Evolutionary conservation across 2,329 filamentous ascomycete species (phyloP).

Genomic region (Aureobasidium sp.): DNA sequence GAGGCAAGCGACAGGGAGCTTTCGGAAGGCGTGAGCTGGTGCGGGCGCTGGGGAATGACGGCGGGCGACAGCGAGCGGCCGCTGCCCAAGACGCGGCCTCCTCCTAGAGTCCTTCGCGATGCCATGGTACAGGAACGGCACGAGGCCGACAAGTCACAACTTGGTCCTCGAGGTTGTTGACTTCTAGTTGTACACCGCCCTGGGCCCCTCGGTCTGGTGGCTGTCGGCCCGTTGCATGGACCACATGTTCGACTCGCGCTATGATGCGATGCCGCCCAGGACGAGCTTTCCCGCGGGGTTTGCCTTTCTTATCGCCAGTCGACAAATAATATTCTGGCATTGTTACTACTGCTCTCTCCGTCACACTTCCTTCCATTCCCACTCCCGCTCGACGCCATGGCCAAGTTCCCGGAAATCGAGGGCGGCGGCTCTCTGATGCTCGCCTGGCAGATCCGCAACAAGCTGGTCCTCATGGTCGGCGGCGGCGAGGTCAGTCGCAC

Average conservation of each 20-base stretch:
- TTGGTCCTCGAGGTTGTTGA: not conserved
- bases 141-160: not conserved
- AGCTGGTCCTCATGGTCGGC: constrained; percentile 84
- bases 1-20: constrained; percentile 64
- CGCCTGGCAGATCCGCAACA: constrained; percentile 90
- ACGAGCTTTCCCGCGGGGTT: not conserved
- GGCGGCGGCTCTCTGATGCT: constrained; percentile 89
- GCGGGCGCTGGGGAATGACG: constrained; percentile 32
- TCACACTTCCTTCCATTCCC: not conserved
- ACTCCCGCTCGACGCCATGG: constrained; percentile 33
- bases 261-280: not conserved
- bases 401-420: constrained; percentile 68
- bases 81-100: constrained; percentile 83
- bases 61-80: constrained; percentile 72
- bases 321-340: not conserved
- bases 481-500: constrained; percentile 72
- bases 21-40: constrained; percentile 54
- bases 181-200: not conserved
- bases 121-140: constrained; percentile 53
- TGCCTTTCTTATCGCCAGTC: constrained; percentile 8
- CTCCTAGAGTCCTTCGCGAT: constrained; percentile 72
- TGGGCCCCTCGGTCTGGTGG: not conserved
- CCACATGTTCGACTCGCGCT: not conserved
- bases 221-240: constrained; percentile 9
- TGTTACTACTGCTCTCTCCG: not conserved